Percentiles rank a stretch among this genome's conserved stretches.
Evolutionary conservation across 2,329 filamentous ascomycete genomes (phyloP).

Genomic region (Lachnellula subtilissima): DNA sequence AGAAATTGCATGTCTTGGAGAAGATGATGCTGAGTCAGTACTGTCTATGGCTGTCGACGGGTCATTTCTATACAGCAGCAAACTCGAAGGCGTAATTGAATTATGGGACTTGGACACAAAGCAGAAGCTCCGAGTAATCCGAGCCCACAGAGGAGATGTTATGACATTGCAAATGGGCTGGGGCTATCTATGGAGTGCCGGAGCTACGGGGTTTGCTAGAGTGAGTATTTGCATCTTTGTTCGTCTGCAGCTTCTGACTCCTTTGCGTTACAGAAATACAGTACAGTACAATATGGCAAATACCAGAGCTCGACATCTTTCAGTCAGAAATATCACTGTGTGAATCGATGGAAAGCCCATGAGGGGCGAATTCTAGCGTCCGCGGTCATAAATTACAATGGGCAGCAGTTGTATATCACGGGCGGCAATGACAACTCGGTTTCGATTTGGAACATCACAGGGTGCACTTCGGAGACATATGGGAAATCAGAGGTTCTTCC

Average conservation of each 20-base stretch:
- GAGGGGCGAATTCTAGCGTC: conserved; percentile 84
- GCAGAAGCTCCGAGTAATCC: conserved; percentile 83
- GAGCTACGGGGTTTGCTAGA: conserved; percentile 81
- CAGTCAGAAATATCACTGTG: conserved; percentile 77
- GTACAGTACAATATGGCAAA: conserved; percentile 58
- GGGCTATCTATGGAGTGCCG: conserved; percentile 80
- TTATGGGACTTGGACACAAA: conserved; percentile 96
- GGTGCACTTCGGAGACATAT: conserved; percentile 28
- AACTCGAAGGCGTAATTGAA: conserved; percentile 82
- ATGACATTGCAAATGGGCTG: conserved; percentile 83
- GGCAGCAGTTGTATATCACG: conserved; percentile 82
- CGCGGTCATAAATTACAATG: conserved; percentile 63
- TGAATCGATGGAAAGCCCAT: conserved; percentile 77
- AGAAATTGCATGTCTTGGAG: conserved; percentile 62
- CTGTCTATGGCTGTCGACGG: conserved; percentile 82
- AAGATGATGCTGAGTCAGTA: conserved; percentile 58
- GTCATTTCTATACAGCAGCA: conserved; percentile 87
- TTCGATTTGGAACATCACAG: conserved; percentile 75
- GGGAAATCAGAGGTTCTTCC: conserved; percentile 24
- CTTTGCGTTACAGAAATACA: conserved; percentile 51
- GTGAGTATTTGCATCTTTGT: conserved; percentile 45
- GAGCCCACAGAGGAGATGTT: conserved; percentile 73
- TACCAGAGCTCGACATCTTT: conserved; percentile 46
- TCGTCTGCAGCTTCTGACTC: conserved; percentile 3
- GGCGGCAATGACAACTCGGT: conserved; percentile 90